Evolutionary conservation across 257 asterid genomes (phyloP), one percentile per base, ranked within the genome.

Genomic region (Ajuga chamaepitys): DNA sequence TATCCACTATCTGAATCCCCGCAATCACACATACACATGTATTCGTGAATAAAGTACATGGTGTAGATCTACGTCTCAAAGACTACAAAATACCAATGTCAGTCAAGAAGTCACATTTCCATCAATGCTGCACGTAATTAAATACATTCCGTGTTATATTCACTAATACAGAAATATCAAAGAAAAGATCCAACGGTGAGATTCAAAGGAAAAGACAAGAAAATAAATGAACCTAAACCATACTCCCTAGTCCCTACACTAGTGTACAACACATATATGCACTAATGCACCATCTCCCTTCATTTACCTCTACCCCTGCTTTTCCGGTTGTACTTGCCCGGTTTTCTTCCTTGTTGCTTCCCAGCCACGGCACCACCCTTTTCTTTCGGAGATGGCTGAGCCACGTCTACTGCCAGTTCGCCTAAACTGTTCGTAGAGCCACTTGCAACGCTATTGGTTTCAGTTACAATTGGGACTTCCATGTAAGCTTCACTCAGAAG

Each of bases 391-490:
- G 78, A 58, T 46, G 79, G 70, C 72, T 64, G 77, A 37, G 72
- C 71, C 35, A 3, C 63, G 57, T 53, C 85, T 41, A n/a, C 58
- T 1, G 73, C 54, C 5, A 41, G 20, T 30, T 85, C 85, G 54
- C 58, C 52, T 58, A 70, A 62, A 74, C 81, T 65, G 46, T 67
- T 70, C 64, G 58, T 81, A 8, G 76, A 77, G 46, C 64, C 72
- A 69, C 64, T 68, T 1, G 56, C 56, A 37, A 69, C 9, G 25
- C 62, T 71, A 22, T 50, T 72, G 12, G 77, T 52, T 74, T 77
- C 95, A 18, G 83, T 64, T 40, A 64, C 66, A 54, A 70, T 25
- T 7, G 96, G 95, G 60, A 86, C 84, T 52, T 83, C 94, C 71
- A 75, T 55, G 66, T 66, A 64, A 37, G 82, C 73, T 73, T 87